A percentile compares a stretch with the other conserved stretches of the same genome.
phyloP scores from a whole-genome alignment of 805 yeast genomes.

The Saccharomycopsis sp. region DNA sequence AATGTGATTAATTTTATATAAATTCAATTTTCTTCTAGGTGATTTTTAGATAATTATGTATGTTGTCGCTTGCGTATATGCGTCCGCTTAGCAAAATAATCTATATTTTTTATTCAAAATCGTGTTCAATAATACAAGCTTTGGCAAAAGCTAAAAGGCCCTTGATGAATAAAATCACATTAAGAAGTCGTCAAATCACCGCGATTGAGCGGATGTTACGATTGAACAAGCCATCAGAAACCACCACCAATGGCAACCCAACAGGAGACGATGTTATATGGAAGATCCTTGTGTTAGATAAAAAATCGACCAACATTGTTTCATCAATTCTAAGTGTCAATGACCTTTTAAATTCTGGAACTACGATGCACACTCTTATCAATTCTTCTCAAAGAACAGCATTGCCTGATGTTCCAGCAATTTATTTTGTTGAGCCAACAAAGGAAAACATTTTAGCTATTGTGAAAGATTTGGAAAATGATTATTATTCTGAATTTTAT shows the following conservation, averaged over 20 bases:
- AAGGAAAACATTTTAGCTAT: conserved; percentile 63
- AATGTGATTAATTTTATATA: background rate
- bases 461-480: conserved; percentile 63
- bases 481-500: conserved; percentile 71
- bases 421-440: conserved; percentile 88
- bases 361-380: conserved; percentile 81
- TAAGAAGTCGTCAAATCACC: conserved; percentile 23
- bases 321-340: conserved; percentile 91
- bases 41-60: too few relatives aligned
- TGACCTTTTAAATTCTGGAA: conserved; percentile 83
- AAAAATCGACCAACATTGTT: conserved; percentile 72
- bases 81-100: too few relatives aligned
- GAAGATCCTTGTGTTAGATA: conserved; percentile 86
- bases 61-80: too few relatives aligned
- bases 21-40: too few relatives aligned
- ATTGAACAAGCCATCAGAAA: conserved; percentile 46
- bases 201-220: conserved; percentile 78
- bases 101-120: too few relatives aligned
- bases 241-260: conserved; percentile 42
- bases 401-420: conserved; percentile 89
- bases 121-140: too few relatives aligned
- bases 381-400: conserved; percentile 61
- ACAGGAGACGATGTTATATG: conserved; percentile 66
- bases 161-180: conserved; percentile 3
- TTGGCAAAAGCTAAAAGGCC: too few relatives aligned